Conservation (phyloP, 2,329 filamentous ascomycete species). For the Beauveria asiatica region DNA sequence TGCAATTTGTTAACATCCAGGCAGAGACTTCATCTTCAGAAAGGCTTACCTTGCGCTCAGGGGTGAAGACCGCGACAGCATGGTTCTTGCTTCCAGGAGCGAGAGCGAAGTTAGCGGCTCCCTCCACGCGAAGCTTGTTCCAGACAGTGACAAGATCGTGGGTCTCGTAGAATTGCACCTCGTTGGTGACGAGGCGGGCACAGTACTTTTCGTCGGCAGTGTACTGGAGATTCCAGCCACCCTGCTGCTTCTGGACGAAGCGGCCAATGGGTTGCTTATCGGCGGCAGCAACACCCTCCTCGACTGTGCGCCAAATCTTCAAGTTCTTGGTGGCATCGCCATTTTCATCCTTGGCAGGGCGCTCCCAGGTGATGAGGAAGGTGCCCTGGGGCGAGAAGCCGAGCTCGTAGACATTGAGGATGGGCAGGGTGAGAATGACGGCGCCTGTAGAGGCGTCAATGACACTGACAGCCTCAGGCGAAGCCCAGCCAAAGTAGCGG, state of each 20-base stretch:
- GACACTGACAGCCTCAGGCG: constrained; percentile 76
- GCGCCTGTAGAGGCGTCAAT: constrained; percentile 72
- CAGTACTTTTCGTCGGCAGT: constrained; percentile 89
- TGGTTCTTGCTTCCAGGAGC: constrained; percentile 76
- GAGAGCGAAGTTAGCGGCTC: constrained; percentile 79
- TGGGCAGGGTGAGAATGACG: constrained; percentile 64
- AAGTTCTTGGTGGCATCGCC: constrained; percentile 93
- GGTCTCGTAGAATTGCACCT: constrained; percentile 95
- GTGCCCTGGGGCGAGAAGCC: constrained; percentile 89
- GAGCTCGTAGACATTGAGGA: constrained; percentile 84
- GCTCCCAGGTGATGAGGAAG: constrained; percentile 95
- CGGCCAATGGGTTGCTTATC: constrained; percentile 71
- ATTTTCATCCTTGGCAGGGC: constrained; percentile 82
- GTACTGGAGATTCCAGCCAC: constrained; percentile 96
- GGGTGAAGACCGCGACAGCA: constrained; percentile 88
- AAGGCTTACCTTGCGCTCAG: constrained; percentile 75
- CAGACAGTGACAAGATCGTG: constrained; percentile 77
- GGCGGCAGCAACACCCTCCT: constrained; percentile 52
- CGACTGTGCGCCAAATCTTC: constrained; percentile 86
- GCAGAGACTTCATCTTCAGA: neutral
- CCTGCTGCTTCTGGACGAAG: constrained; percentile 94
- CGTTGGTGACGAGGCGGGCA: constrained; percentile 88
- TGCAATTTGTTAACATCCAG: constrained; percentile 27
- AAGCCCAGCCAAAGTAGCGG: constrained; percentile 92
- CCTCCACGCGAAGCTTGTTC: constrained; percentile 92